These are phyloP conservation scores for Kandelia obovata DNA, from an alignment of 345 rosid genomes.

Conservation along the genomic window DNA sequence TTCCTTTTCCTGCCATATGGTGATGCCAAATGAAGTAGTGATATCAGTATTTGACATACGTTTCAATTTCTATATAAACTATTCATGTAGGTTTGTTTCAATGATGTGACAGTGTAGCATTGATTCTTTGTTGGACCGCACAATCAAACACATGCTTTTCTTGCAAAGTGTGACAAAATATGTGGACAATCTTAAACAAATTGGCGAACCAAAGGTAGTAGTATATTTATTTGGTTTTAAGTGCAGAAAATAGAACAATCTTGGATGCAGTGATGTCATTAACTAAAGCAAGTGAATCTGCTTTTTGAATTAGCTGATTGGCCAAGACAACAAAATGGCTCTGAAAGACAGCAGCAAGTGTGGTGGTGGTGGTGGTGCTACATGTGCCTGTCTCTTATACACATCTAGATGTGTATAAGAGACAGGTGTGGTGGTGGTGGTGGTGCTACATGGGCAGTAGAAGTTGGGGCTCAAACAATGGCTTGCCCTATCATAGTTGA, in stretches of 20 bases:
- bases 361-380: constrained; percentile 56
- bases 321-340: constrained; percentile 30
- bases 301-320: constrained; percentile 31
- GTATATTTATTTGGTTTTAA: neutral
- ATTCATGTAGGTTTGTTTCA: constrained; percentile 11
- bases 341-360: constrained; percentile 26
- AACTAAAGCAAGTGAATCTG: constrained; percentile 14
- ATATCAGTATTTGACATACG: neutral
- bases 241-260: neutral
- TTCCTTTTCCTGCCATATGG: neutral
- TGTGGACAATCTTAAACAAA: constrained; percentile 72
- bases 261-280: constrained; percentile 9
- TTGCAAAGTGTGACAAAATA: constrained; percentile 77
- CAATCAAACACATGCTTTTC: constrained; percentile 83
- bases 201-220: constrained; percentile 42
- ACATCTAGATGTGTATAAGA: no score
- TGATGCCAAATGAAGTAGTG: neutral
- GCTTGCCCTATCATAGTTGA: constrained; percentile 82
- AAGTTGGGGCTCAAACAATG: constrained; percentile 61
- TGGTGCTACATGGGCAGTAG: constrained; percentile 82
- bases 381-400: no score
- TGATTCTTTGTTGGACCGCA: constrained; percentile 72
- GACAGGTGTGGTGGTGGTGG: constrained; percentile 59
- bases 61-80: neutral
- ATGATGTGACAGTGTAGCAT: constrained; percentile 69